Conservation (phyloP, 2,329 filamentous ascomycete genomes). For the Cryphonectria carpinicola region DNA sequence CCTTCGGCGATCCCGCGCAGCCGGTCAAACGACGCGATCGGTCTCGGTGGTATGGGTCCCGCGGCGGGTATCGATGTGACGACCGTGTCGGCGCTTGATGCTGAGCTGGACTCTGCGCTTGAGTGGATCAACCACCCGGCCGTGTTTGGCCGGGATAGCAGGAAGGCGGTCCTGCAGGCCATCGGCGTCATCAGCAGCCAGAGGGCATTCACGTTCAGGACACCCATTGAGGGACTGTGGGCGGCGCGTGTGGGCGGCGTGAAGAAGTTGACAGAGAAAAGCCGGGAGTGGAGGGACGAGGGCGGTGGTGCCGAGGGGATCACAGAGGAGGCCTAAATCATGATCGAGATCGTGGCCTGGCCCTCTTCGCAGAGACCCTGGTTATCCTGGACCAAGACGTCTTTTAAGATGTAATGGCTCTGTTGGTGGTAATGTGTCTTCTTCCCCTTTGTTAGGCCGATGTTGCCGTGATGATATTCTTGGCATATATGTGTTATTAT, state of each 20-base stretch:
- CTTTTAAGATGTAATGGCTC: too few species aligned
- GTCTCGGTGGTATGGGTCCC: conserved; percentile 50
- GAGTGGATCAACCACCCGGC: conserved; percentile 99
- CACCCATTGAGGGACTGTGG: conserved; percentile 87
- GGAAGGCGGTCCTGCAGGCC: conserved; percentile 93
- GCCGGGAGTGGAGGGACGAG: conserved; percentile 89
- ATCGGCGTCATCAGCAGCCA: conserved; percentile 97
- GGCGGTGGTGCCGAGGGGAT: conserved; percentile 73
- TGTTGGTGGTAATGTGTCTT: conserved; percentile 8
- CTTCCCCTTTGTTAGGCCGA: conserved; percentile 8
- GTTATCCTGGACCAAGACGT: not conserved
- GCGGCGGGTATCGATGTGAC: conserved; percentile 77
- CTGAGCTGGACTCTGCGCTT: conserved; percentile 84
- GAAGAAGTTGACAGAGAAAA: conserved; percentile 78
- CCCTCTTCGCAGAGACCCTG: not conserved
- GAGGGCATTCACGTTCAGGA: conserved; percentile 90
- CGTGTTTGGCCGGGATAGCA: conserved; percentile 89
- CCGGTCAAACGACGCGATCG: conserved; percentile 61
- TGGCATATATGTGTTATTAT: conserved; percentile 3
- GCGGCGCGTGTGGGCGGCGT: conserved; percentile 81
- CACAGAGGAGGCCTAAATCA: conserved; percentile 59
- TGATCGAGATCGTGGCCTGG: not conserved
- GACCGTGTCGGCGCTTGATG: conserved; percentile 85
- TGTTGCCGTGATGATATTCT: conserved; percentile 1
- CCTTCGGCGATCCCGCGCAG: conserved; percentile 51